Evolutionary conservation across 2,329 filamentous ascomycete genomes (phyloP).

Genomic region (Chrysoporthe deuterocubensis): DNA sequence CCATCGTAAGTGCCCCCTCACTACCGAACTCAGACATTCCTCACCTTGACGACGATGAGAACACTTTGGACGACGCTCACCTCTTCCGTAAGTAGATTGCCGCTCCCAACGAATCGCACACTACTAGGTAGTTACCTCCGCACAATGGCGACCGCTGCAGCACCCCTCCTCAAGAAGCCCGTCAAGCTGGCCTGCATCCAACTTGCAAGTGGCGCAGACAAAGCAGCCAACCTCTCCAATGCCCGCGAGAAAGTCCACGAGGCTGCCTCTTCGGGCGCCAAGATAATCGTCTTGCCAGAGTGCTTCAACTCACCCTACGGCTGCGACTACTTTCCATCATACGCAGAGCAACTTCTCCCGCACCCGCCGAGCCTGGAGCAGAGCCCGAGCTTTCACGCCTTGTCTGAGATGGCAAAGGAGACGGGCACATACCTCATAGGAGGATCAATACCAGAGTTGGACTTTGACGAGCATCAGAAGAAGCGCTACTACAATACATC

Average conservation of each 20-base stretch:
- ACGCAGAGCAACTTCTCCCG: constrained; percentile 85
- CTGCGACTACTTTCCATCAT: constrained; percentile 84
- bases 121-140: constrained; percentile 33
- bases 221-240: constrained; percentile 79
- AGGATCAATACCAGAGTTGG: constrained; percentile 88
- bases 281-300: constrained; percentile 90
- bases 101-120: constrained; percentile 27
- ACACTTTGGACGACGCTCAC: constrained; percentile 23
- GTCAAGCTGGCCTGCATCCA: constrained; percentile 83
- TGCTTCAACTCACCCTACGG: constrained; percentile 99
- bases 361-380: constrained; percentile 71
- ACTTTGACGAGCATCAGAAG: constrained; percentile 44
- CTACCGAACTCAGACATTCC: neutral
- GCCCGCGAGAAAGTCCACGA: constrained; percentile 83
- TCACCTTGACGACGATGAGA: constrained; percentile 19
- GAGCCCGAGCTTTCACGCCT: constrained; percentile 83
- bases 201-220: constrained; percentile 80
- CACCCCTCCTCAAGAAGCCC: constrained; percentile 68
- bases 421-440: constrained; percentile 82
- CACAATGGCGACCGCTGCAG: constrained; percentile 39
- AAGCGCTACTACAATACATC: constrained; percentile 88
- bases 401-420: constrained; percentile 79
- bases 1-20: neutral
- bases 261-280: constrained; percentile 75
- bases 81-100: constrained; percentile 8